phyloP scores from a whole-genome alignment of 108 stramenopile species.

The Skeletonema marinoi region DNA sequence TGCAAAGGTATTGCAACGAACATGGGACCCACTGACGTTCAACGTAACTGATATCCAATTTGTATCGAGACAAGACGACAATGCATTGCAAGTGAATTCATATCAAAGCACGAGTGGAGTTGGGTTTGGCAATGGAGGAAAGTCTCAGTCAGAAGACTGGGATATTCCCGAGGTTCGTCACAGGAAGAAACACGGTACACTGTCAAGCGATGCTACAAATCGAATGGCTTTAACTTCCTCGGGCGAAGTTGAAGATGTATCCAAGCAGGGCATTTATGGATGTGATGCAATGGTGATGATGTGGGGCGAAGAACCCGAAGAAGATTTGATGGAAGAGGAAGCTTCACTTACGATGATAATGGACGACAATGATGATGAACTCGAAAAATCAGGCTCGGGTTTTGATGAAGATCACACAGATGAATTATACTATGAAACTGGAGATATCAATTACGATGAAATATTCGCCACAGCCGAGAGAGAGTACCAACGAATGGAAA shows the following conservation, averaged over 20 bases:
- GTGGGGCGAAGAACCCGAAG: conserved; percentile 64
- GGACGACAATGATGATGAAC: conserved; percentile 21
- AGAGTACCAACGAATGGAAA: conserved; percentile 42
- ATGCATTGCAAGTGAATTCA: background rate
- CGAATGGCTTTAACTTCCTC: conserved; percentile 23
- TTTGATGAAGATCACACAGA: conserved; percentile 37
- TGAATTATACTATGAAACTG: conserved; percentile 13
- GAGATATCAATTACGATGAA: conserved; percentile 30
- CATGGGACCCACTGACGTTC: conserved; percentile 75
- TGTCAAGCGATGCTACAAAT: background rate
- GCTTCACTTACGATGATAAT: conserved; percentile 35
- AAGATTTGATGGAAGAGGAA: conserved; percentile 43
- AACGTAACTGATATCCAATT: conserved; percentile 71
- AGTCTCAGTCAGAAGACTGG: background rate
- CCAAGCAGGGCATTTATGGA: conserved; percentile 50
- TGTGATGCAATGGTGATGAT: conserved; percentile 83
- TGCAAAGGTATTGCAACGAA: conserved; percentile 64
- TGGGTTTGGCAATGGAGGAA: conserved; percentile 6
- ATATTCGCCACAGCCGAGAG: conserved; percentile 43
- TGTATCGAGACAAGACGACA: conserved; percentile 48
- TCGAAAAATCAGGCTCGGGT: background rate
- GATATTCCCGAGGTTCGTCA: conserved; percentile 21
- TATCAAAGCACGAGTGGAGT: conserved; percentile 2
- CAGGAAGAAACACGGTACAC: conserved; percentile 4
- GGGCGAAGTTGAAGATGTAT: conserved; percentile 53